Conservation (phyloP, 2,329 filamentous ascomycete genomes). For the Emergomyces orientalis region DNA sequence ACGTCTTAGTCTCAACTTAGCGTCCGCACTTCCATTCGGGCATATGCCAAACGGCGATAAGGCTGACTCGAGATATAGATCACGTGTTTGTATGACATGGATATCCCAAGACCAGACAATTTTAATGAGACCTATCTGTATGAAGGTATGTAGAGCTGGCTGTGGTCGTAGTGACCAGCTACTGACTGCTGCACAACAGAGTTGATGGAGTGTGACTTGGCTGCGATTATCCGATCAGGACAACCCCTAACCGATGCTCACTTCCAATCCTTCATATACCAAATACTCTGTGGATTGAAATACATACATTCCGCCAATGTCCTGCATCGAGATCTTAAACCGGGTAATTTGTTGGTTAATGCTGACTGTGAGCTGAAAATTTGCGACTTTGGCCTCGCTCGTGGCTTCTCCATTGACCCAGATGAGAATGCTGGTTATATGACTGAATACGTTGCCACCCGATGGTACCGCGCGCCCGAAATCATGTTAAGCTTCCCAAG, state of each 20-base stretch:
- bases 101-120: conserved; percentile 91
- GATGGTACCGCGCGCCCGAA: conserved; percentile 97
- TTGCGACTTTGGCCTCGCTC: conserved; percentile 91
- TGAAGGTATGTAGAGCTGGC: conserved; percentile 58
- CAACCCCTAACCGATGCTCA: conserved; percentile 96
- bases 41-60: background rate
- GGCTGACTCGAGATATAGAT: conserved; percentile 55
- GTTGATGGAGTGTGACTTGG: conserved; percentile 97
- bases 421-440: conserved; percentile 99
- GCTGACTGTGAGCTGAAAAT: conserved; percentile 99
- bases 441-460: conserved; percentile 97
- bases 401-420: conserved; percentile 93
- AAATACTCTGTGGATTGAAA: conserved; percentile 96
- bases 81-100: conserved; percentile 98
- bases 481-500: conserved; percentile 99
- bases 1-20: conserved; percentile 30
- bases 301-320: conserved; percentile 99
- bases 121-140: conserved; percentile 99
- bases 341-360: conserved; percentile 93
- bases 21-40: conserved; percentile 3
- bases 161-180: background rate
- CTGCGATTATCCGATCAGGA: conserved; percentile 93
- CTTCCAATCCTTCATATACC: conserved; percentile 99
- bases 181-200: conserved; percentile 47
- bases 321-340: conserved; percentile 91